These are phyloP conservation scores for Trypanosomatidae sp. DNA, from an alignment of 208 protist species.

Conservation along the genomic window DNA sequence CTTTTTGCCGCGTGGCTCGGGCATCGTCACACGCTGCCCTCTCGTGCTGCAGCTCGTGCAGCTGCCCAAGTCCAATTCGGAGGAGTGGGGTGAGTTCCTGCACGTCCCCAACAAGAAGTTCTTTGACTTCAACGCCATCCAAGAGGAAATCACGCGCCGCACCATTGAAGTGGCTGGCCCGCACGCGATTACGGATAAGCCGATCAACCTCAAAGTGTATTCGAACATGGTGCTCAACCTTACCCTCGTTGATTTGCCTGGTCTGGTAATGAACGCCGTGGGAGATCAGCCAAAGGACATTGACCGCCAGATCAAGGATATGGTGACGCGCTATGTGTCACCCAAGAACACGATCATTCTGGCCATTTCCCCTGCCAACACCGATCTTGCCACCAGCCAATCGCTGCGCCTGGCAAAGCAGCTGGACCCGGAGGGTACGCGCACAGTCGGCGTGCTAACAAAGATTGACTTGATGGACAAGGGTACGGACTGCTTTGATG, in stretches of 20 bases:
- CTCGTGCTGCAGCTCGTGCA: constrained; percentile 99
- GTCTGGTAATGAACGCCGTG: constrained; percentile 98
- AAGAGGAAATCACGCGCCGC: constrained; percentile 95
- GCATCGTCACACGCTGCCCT: constrained; percentile 99
- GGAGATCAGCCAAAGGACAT: constrained; percentile 99
- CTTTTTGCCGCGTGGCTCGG: constrained; percentile 98
- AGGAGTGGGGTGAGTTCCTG: constrained; percentile 91
- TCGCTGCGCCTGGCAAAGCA: constrained; percentile 96
- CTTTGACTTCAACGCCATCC: constrained; percentile 95
- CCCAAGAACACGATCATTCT: constrained; percentile 98
- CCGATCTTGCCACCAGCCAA: constrained; percentile 99
- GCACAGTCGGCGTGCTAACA: constrained; percentile 99
- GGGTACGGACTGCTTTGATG: constrained; percentile 97
- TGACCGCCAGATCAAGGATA: constrained; percentile 96
- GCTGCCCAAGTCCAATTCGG: constrained; percentile 44
- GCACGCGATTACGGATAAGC: constrained; percentile 93
- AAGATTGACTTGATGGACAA: constrained; percentile 99
- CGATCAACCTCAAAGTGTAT: constrained; percentile 98
- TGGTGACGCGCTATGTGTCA: constrained; percentile 97
- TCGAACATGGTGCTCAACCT: constrained; percentile 97
- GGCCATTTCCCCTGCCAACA: constrained; percentile 98
- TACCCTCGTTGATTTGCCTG: constrained; percentile 99
- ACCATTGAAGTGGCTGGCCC: constrained; percentile 96
- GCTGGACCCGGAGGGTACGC: constrained; percentile 96
- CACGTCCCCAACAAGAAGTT: constrained; percentile 93